Evolutionary conservation across 2,329 filamentous ascomycete species (phyloP).

Genomic region (Aureobasidium lini): DNA sequence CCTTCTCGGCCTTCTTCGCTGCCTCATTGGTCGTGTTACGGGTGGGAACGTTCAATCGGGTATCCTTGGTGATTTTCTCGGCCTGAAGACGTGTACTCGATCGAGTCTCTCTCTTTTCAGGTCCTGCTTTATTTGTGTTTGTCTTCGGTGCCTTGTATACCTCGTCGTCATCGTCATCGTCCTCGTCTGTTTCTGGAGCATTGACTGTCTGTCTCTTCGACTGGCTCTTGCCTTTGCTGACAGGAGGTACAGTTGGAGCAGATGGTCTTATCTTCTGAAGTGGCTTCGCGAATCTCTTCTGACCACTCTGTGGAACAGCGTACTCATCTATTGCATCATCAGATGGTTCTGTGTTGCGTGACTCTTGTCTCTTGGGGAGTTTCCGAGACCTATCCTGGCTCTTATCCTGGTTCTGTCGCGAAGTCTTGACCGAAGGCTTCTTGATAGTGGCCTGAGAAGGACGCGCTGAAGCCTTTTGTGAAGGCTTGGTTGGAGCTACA

Average conservation of each 20-base stretch:
- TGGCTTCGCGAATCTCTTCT: not conserved
- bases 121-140: not conserved
- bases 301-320: not conserved
- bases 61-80: not conserved
- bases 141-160: slow-evolving; percentile 4
- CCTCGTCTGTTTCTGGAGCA: not conserved
- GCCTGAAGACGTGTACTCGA: not conserved
- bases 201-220: not conserved
- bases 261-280: not conserved
- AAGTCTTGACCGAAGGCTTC: not conserved
- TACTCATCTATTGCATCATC: not conserved
- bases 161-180: not conserved
- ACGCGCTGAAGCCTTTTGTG: not conserved
- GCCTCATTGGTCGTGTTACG: not conserved
- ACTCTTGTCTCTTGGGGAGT: not conserved
- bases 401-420: not conserved
- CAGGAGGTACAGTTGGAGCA: not conserved
- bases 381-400: not conserved
- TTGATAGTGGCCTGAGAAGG: not conserved
- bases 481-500: not conserved
- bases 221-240: not conserved
- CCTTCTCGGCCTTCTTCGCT: not conserved
- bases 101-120: not conserved
- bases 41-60: not conserved
- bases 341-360: not conserved